These are phyloP conservation scores for Myxozyma neglecta DNA, from an alignment of 805 yeast genomes.

Conservation along the genomic window DNA sequence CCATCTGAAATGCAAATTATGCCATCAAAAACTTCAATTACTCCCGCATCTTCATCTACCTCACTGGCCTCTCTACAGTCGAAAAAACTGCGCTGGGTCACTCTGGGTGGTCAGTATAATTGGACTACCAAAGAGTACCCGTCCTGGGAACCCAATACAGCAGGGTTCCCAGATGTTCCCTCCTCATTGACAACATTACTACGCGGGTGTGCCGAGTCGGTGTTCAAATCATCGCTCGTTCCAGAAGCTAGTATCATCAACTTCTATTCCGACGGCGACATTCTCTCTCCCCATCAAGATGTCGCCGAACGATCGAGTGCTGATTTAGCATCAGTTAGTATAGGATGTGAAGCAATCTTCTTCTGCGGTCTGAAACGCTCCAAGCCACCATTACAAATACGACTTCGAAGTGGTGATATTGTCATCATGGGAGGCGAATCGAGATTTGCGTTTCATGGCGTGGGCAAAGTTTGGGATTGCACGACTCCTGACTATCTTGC, in stretches of 20 bases:
- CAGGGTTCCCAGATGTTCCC: slow-evolving; percentile 34
- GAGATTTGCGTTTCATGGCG: slow-evolving; percentile 47
- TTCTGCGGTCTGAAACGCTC: slow-evolving; percentile 24
- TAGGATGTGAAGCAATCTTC: slow-evolving; percentile 46
- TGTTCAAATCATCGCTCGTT: not conserved
- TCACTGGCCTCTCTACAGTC: slow-evolving; percentile 7
- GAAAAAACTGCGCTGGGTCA: slow-evolving; percentile 47
- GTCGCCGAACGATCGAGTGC: slow-evolving; percentile 43
- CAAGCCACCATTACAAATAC: slow-evolving; percentile 39
- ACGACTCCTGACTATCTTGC: slow-evolving; percentile 40
- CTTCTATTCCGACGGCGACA: slow-evolving; percentile 47
- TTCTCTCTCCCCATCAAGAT: slow-evolving; percentile 47
- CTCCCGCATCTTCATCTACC: slow-evolving; percentile 5
- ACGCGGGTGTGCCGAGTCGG: not conserved
- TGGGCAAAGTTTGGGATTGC: slow-evolving; percentile 42
- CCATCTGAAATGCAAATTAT: slow-evolving; percentile 9
- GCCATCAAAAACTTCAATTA: not conserved
- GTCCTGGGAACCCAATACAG: slow-evolving; percentile 36
- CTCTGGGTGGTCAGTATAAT: slow-evolving; percentile 49
- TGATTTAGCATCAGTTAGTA: slow-evolving; percentile 43
- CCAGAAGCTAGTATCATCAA: slow-evolving; percentile 48
- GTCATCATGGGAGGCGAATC: slow-evolving; percentile 46
- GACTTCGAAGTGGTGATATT: slow-evolving; percentile 45
- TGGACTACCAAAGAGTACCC: slow-evolving; percentile 49
- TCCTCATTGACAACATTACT: slow-evolving; percentile 23